A percentile compares a stretch with the other conserved stretches of the same genome.
These are phyloP conservation scores for Arctium minus DNA, from an alignment of 129 eudicot genomes.

Conservation along the genomic window DNA sequence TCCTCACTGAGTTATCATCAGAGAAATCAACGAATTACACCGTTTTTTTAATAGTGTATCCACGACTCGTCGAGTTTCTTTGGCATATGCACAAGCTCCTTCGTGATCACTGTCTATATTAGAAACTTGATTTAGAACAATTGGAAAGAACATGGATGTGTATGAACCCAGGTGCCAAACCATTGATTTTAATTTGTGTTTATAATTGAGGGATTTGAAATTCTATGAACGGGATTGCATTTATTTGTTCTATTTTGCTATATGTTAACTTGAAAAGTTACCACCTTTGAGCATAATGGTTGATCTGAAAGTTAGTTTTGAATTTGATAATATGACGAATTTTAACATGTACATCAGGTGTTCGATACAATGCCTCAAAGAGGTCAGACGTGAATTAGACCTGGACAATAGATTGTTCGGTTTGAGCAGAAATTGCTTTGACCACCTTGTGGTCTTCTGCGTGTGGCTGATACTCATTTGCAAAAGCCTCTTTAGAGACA, in stretches of 20 bases:
- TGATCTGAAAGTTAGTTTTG: not conserved
- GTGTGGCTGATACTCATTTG: no score
- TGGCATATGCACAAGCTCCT: not conserved
- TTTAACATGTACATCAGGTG: not conserved
- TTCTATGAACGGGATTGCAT: not conserved
- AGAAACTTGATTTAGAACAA: not conserved
- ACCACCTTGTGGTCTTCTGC: conserved; percentile 2
- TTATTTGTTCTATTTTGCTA: not conserved
- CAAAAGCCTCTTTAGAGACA: no score
- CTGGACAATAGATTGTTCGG: not conserved
- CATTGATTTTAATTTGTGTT: not conserved
- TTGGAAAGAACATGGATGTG: not conserved
- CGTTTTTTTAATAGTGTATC: no score
- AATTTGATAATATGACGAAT: not conserved
- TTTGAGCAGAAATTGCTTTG: not conserved
- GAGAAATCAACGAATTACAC: no score
- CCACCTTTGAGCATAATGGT: not conserved
- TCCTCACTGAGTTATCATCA: no score
- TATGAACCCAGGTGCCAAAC: not conserved
- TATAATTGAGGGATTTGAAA: not conserved
- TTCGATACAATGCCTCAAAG: not conserved
- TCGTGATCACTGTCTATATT: not conserved
- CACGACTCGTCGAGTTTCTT: no score
- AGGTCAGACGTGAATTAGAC: not conserved
- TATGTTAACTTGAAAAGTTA: not conserved